Base-by-base conservation (phyloP, 768 basidiomycete genomes). In the Pleurotus sapidus region DNA sequence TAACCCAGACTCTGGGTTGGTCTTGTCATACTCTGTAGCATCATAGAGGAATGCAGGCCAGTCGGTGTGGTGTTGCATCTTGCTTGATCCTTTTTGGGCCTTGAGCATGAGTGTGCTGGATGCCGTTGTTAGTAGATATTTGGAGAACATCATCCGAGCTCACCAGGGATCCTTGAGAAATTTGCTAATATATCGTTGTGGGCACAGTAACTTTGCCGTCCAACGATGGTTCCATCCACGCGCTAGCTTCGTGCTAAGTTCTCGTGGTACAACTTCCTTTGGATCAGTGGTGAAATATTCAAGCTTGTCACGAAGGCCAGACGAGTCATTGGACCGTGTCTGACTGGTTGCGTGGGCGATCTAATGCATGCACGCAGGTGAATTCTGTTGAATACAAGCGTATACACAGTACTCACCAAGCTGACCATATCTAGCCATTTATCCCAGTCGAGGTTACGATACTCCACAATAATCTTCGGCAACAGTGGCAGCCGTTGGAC, bases 31-130 rank as follows among this genome's bases (percentile, higher is more conserved):
- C 7, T 49, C 24, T 24, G 46, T 39, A 15, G 57, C 25, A n/a
- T 46, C 23, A 45, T 67, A 68, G 5, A 68, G 46, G 40, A 64
- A 67, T 0, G 15, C 25, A 7, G 62, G 64, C 66, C 66, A 66
- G 1, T 45, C 43, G n/a, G n/a, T 45, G 20, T 45, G 43, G 43
- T 45, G n/a, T 30, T 30, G 30, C n/a, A 45, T 45, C n/a, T n/a
- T 20, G 43, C 20, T n/a, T 20, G 43, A 17, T 45, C 43, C 43
- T 20, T 45, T 45, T 20, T 45, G 43, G 9, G 20, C 43, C 43
- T 45, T 45, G 43, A 45, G 43, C 43, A 45, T 45, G 43, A 45
- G 20, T n/a, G 5, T 3, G 9, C 43, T 45, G 20, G n/a, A 20
- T 45, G 20, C 1, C 43, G 2, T 30, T 30, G 30, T 30, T 30